phyloP scores from a whole-genome alignment of 768 basidiomycete genomes.

The Pleurotus cornucopiae region DNA sequence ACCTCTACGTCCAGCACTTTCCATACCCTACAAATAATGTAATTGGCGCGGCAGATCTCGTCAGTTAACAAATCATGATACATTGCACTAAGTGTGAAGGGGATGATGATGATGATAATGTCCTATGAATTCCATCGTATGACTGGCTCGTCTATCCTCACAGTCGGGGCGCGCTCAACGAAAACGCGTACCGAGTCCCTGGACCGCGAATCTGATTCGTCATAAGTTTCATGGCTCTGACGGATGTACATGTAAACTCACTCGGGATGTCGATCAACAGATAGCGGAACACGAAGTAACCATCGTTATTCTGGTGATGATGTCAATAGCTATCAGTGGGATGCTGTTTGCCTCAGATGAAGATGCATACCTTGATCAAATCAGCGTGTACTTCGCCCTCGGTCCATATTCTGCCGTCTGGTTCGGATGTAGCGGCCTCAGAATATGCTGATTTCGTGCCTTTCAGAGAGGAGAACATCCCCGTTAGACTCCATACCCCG shows the following conservation, averaged over 20 bases:
- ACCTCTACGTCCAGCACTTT: neutral
- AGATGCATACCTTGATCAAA: slow-evolving; percentile 58
- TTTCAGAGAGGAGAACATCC: slow-evolving; percentile 66
- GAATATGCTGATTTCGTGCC: slow-evolving; percentile 27
- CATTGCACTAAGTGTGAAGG: neutral
- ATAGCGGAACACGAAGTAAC: slow-evolving; percentile 76
- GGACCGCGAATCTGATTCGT: slow-evolving; percentile 50
- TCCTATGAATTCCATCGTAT: slow-evolving; percentile 50
- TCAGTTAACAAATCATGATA: neutral
- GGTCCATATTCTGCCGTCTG: slow-evolving; percentile 44
- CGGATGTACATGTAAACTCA: slow-evolving; percentile 34
- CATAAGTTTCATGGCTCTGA: slow-evolving; percentile 7
- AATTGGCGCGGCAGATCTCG: neutral
- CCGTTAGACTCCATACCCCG: slow-evolving; percentile 52
- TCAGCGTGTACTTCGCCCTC: slow-evolving; percentile 84
- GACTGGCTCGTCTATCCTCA: slow-evolving; percentile 67
- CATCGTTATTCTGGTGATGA: slow-evolving; percentile 57
- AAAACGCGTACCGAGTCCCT: slow-evolving; percentile 64
- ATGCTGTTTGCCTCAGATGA: slow-evolving; percentile 1
- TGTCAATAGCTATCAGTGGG: slow-evolving; percentile 6
- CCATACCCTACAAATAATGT: neutral
- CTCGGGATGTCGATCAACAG: slow-evolving; percentile 78
- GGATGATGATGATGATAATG: slow-evolving; percentile 22
- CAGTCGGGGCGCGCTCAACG: slow-evolving; percentile 61
- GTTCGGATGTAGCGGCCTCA: slow-evolving; percentile 24